phyloP scores from a whole-genome alignment of 441 rosid species.

The Lepidium campestre region DNA sequence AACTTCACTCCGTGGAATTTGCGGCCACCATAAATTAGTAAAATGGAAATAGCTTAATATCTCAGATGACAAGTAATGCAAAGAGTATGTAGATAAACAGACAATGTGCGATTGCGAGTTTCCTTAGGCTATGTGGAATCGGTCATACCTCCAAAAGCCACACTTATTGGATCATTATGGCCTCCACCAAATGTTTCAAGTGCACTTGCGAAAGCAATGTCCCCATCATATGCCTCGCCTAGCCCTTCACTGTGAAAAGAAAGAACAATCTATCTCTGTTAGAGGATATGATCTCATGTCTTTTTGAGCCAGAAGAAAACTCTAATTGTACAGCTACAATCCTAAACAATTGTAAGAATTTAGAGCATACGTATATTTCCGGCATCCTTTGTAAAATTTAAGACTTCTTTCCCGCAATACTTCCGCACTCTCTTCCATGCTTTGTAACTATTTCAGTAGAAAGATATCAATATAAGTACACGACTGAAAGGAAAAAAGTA shows the following conservation, averaged over 20 bases:
- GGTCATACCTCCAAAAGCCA: slow-evolving; percentile 90
- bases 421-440: slow-evolving; percentile 91
- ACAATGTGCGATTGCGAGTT: not conserved
- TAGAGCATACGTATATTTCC: slow-evolving; percentile 85
- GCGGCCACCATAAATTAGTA: not conserved
- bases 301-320: slow-evolving; percentile 15
- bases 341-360: not conserved
- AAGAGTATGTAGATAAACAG: not conserved
- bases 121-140: not conserved
- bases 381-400: slow-evolving; percentile 94
- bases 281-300: slow-evolving; percentile 1
- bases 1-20: not conserved
- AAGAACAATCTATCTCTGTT: not conserved
- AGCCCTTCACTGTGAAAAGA: slow-evolving; percentile 81
- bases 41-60: not conserved
- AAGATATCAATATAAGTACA: not conserved
- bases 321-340: not conserved
- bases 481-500: not conserved
- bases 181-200: slow-evolving; percentile 98
- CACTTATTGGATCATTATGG: slow-evolving; percentile 95
- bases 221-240: slow-evolving; percentile 98
- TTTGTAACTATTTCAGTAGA: slow-evolving; percentile 66
- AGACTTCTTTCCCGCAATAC: slow-evolving; percentile 80
- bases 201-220: slow-evolving; percentile 99
- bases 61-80: slow-evolving; percentile 2